Evolutionary conservation across 2,329 filamentous ascomycete species (phyloP).

Genomic region (Colletotrichum simmondsii): DNA sequence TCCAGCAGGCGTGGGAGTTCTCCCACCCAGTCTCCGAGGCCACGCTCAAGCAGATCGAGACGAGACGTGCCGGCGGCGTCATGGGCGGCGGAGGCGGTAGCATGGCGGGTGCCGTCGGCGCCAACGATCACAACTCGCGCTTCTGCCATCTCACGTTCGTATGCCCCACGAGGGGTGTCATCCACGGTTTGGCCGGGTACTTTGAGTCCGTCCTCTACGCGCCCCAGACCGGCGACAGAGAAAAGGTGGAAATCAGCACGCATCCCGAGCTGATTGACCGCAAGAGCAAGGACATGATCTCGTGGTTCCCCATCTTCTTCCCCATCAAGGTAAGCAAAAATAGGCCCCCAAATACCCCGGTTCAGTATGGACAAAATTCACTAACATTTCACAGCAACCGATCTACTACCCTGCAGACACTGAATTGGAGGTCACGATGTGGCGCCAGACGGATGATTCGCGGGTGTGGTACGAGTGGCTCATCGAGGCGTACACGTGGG

Average conservation of each 20-base stretch:
- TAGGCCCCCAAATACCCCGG: neutral
- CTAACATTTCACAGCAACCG: constrained; percentile 70
- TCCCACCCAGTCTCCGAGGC: constrained; percentile 75
- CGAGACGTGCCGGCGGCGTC: constrained; percentile 71
- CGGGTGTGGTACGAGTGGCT: constrained; percentile 99
- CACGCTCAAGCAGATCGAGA: constrained; percentile 65
- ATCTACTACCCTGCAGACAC: constrained; percentile 86
- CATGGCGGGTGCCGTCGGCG: constrained; percentile 79
- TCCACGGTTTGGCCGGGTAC: constrained; percentile 92
- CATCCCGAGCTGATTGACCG: constrained; percentile 90
- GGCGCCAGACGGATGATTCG: constrained; percentile 92
- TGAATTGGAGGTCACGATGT: constrained; percentile 92
- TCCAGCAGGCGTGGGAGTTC: constrained; percentile 85
- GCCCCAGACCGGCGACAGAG: constrained; percentile 53
- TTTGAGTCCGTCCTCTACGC: constrained; percentile 96
- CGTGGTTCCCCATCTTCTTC: constrained; percentile 99
- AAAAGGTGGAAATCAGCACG: constrained; percentile 86
- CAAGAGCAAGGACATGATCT: constrained; percentile 98
- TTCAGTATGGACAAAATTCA: neutral
- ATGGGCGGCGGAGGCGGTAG: constrained; percentile 76
- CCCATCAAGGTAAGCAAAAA: constrained; percentile 80
- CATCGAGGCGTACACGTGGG: constrained; percentile 82
- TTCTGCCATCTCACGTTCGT: constrained; percentile 82
- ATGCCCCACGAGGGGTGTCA: constrained; percentile 80
- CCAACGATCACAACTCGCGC: constrained; percentile 93